A percentile compares a stretch with the other conserved stretches of the same genome.
Conservation (phyloP, 352 stramenopile species). For the Globisporangium acanthophoron region DNA sequence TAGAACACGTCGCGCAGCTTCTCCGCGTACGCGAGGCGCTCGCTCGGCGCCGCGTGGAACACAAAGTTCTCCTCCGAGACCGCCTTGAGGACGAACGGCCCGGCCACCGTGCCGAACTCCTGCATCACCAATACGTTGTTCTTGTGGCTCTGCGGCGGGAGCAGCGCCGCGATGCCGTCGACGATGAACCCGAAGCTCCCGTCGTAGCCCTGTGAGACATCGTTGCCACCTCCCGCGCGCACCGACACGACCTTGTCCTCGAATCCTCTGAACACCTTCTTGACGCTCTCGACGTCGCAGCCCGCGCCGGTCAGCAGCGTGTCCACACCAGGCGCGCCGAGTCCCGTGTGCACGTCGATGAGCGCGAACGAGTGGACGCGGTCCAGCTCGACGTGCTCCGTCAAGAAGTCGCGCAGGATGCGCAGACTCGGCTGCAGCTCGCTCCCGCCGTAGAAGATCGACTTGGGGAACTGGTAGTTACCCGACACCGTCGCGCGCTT, state of each 20-base stretch:
- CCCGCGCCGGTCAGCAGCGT: slow-evolving; percentile 38
- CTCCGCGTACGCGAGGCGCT: slow-evolving; percentile 50
- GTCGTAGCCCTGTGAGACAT: slow-evolving; percentile 50
- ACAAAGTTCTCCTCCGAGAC: slow-evolving; percentile 59
- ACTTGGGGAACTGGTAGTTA: slow-evolving; percentile 85
- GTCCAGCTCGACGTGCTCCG: slow-evolving; percentile 36
- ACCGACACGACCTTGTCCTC: slow-evolving; percentile 3
- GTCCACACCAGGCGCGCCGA: slow-evolving; percentile 66
- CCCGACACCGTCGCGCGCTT: slow-evolving; percentile 86
- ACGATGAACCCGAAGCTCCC: slow-evolving; percentile 35
- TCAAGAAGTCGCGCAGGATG: slow-evolving; percentile 60
- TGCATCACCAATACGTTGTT: slow-evolving; percentile 26
- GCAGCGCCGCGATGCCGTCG: slow-evolving; percentile 28
- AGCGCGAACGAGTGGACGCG: slow-evolving; percentile 44
- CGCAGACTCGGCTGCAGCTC: slow-evolving; percentile 64
- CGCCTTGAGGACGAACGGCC: slow-evolving; percentile 52
- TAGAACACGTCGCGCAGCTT: slow-evolving; percentile 76
- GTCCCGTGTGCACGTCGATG: slow-evolving; percentile 93
- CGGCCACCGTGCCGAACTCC: slow-evolving; percentile 67
- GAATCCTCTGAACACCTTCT: slow-evolving; percentile 21
- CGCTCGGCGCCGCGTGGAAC: slow-evolving; percentile 35
- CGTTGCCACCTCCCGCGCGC: slow-evolving; percentile 13
- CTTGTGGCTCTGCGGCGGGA: slow-evolving; percentile 6
- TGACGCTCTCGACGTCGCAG: background rate
- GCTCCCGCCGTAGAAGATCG: slow-evolving; percentile 85